Evolutionary conservation across 176 grass and related monocot genomes (phyloP), one percentile per base, ranked within the genome.

Genomic region (Rhynchospora tenuis): DNA sequence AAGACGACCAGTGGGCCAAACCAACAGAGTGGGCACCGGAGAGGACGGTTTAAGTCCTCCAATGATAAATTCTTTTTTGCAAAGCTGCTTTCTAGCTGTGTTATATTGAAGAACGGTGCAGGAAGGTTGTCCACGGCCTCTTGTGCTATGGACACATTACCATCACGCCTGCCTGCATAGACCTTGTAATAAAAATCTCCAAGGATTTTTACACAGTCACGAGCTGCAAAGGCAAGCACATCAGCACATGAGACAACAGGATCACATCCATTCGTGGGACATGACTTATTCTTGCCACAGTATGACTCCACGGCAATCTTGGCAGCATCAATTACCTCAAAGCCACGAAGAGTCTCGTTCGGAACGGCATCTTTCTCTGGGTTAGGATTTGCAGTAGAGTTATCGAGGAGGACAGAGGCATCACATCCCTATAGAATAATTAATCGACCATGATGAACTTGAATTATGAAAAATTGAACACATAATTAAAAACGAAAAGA

Each of bases 11-110:
- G 85, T 92, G 90, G 8, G 93, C 74, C 4, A 57, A 26, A 5
- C 93, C 93, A 28, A 94, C 20, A 26, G 81, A 63, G 90, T 94
- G 90, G 11, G 81, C 59, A 9, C 88, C 93, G 2, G 93, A 90
- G 48, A 94, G 90, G 0, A 70, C 43, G 60, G 88, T 84, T 84
- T 3, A 97, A 17, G 80, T 97, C 94, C 6, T 87, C 44, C 5
- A 17, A 1, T 17, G 3, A 2, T 19, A 97, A 38, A 2, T 75
- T 69, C 67, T 97, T 97, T 9, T 1, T 61, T 0, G 0, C 20
- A 85, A 97, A 97, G 78, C 19, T 90, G 24, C 0, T 3, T 58
- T 81, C 0, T 23, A 95, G 86, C 76, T 87, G 14, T 0, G 55
- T 0, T 55, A 90, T 20, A 65, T 83, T 70, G 75, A 71, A 85